A percentile compares a stretch with the other conserved stretches of the same genome.
Evolutionary conservation across 176 grass and related monocot genomes (phyloP).

Genomic region (Bonia amplexicaulis): DNA sequence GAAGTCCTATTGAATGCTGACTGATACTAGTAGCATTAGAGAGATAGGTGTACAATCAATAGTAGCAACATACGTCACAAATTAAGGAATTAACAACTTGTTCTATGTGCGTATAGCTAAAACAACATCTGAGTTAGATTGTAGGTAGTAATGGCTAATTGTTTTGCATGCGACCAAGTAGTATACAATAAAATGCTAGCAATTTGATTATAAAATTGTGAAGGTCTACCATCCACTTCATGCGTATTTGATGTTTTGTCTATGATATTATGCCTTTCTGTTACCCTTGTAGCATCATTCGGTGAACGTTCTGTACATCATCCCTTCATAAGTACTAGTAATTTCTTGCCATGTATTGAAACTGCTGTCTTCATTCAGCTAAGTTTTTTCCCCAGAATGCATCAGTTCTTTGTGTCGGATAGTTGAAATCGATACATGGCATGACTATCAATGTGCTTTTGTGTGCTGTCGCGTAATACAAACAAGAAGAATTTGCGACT

Average conservation of each 20-base stretch:
- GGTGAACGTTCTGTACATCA: not conserved
- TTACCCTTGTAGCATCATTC: not conserved
- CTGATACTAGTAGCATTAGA: too few species aligned
- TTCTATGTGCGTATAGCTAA: too few species aligned
- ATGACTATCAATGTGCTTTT: not conserved
- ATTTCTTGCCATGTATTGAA: not conserved
- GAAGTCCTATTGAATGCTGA: too few species aligned
- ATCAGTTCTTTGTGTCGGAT: not conserved
- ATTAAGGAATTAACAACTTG: too few species aligned
- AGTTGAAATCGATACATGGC: not conserved
- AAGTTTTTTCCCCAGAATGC: not conserved
- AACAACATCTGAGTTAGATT: not conserved
- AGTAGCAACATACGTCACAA: too few species aligned
- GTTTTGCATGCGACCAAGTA: too few species aligned
- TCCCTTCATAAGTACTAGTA: too few species aligned
- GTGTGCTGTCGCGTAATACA: not conserved
- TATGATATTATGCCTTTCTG: too few species aligned
- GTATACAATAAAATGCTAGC: not conserved
- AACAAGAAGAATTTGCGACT: not conserved
- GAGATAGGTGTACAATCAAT: too few species aligned
- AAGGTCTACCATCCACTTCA: not conserved
- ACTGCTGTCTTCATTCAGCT: not conserved
- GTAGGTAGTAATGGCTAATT: too few species aligned
- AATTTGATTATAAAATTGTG: not conserved
- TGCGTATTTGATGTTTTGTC: not conserved